Conservation (phyloP, 768 basidiomycete genomes). For the Boletus rufocinnamomeus region DNA sequence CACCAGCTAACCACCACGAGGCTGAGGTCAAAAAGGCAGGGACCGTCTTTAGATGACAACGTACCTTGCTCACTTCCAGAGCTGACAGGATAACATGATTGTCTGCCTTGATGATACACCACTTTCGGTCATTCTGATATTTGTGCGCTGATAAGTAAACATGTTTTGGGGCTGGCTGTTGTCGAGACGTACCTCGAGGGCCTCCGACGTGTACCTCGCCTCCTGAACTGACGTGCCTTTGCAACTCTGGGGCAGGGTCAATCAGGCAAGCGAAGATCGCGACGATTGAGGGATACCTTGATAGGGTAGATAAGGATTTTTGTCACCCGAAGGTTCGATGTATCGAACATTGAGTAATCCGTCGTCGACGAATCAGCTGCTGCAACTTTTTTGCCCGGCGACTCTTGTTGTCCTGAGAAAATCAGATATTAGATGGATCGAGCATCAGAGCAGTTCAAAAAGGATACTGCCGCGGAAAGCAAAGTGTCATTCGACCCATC, state of each 20-base stretch:
- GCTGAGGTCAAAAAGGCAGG: not conserved
- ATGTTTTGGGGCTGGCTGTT: not conserved
- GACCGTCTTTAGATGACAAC: not conserved
- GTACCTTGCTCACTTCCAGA: constrained; percentile 60
- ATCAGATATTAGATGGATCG: constrained; percentile 14
- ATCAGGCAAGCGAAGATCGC: not conserved
- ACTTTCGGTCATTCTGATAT: constrained; percentile 67
- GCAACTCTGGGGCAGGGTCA: constrained; percentile 57
- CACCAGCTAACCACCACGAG: constrained; percentile 52
- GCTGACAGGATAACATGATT: constrained; percentile 63
- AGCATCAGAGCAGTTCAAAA: not conserved
- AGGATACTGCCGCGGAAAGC: not conserved
- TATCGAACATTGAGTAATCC: constrained; percentile 29
- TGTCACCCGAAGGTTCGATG: constrained; percentile 44
- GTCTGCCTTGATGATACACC: constrained; percentile 64
- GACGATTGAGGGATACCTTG: constrained; percentile 42
- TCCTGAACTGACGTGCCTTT: constrained; percentile 61
- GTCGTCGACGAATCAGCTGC: not conserved
- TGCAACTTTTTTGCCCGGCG: not conserved
- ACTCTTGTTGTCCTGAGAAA: constrained; percentile 13
- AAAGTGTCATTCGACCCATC: not conserved
- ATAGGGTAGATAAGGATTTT: constrained; percentile 69
- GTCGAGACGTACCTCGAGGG: constrained; percentile 56
- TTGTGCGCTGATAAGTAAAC: constrained; percentile 1
- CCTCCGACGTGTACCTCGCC: constrained; percentile 58